These are phyloP conservation scores for Mycosphaerella sp. DNA, from an alignment of 2,329 filamentous ascomycete genomes.

Conservation along the genomic window DNA sequence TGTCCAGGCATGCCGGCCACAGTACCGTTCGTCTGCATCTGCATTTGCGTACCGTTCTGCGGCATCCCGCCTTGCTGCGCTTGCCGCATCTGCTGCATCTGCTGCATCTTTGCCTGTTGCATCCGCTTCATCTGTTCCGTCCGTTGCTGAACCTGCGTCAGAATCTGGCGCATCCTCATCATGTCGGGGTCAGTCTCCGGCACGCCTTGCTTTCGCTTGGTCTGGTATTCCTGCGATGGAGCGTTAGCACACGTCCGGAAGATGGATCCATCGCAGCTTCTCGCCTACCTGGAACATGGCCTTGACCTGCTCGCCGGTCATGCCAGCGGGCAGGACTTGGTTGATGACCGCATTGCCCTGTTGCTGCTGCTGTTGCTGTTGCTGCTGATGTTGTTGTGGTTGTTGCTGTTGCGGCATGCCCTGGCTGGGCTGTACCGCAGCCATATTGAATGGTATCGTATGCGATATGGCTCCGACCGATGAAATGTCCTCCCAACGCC, in stretches of 20 bases:
- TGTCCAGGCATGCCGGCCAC: constrained; percentile 33
- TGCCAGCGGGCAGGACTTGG: constrained; percentile 39
- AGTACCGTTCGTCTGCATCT: constrained; percentile 46
- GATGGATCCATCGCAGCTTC: background rate
- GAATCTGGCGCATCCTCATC: constrained; percentile 70
- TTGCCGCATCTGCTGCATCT: constrained; percentile 36
- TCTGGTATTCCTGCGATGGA: constrained; percentile 65
- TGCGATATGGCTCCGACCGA: constrained; percentile 6
- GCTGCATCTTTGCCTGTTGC: constrained; percentile 41
- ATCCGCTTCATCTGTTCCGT: constrained; percentile 45
- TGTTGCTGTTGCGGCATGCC: constrained; percentile 25
- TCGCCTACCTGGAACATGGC: constrained; percentile 60
- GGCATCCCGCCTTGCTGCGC: constrained; percentile 42
- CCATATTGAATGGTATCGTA: constrained; percentile 21
- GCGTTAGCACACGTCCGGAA: constrained; percentile 12
- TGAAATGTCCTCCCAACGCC: constrained; percentile 12
- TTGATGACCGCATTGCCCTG: constrained; percentile 19
- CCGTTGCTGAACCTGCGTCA: constrained; percentile 58
- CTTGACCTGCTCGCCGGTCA: constrained; percentile 72
- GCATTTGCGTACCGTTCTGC: constrained; percentile 43
- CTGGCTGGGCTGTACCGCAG: constrained; percentile 27
- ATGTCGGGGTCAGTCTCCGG: constrained; percentile 79
- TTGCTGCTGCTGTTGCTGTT: constrained; percentile 14
- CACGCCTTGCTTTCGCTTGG: constrained; percentile 81
- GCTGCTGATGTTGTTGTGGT: constrained; percentile 17